Base-by-base conservation (phyloP, 1,284 basidiomycete species). In the Leccinum pachyderme region DNA sequence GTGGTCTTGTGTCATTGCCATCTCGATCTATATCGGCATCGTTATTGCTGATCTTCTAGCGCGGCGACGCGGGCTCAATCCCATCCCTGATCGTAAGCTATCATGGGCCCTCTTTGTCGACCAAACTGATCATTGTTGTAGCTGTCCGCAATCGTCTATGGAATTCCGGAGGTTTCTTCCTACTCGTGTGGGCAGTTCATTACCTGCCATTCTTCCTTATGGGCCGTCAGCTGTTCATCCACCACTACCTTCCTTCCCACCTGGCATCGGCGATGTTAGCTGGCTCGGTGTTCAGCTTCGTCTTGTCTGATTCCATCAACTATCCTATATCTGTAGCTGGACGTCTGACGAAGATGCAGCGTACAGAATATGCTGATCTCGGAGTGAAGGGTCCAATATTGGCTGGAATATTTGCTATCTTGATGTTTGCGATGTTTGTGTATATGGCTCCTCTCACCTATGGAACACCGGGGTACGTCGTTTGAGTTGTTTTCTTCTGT, bases 121-220 rank as follows among this genome's bases (percentile, higher is more conserved):
- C 31, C 33, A 32, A 22, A 37, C 62, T 56, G 51, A 52, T 57
- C 22, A 3, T 44, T 55, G 29, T 50, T 51, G 49, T 63, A 91
- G 93, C 88, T 55, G 85, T 95, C 29, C 91, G 95, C 51, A 93
- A 95, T 68, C 86, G 97, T 45, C 78, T 98, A 28, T 91, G 95
- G 85, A 95, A 98, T 72, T 94, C 94, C 52, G 86, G 91, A 24
- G 94, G 96, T 33, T 98, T 98, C 80, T 98, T 99, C 82, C 74
- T 95, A 51, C 76, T 94, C 37, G 85, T 96, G 9, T 99, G 97
- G 97, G 87, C 84, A 7, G 92, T 91, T 59, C 97, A 99, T 74
- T 99, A 98, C 77, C 77, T 93, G 68, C 97, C 97, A 11, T 99
- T 99, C 83, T 99, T 92, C 86, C 81, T 98, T 33, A 98, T 99